These are phyloP conservation scores for Suillus weaverae DNA, from an alignment of 768 basidiomycete species.

Conservation along the genomic window DNA sequence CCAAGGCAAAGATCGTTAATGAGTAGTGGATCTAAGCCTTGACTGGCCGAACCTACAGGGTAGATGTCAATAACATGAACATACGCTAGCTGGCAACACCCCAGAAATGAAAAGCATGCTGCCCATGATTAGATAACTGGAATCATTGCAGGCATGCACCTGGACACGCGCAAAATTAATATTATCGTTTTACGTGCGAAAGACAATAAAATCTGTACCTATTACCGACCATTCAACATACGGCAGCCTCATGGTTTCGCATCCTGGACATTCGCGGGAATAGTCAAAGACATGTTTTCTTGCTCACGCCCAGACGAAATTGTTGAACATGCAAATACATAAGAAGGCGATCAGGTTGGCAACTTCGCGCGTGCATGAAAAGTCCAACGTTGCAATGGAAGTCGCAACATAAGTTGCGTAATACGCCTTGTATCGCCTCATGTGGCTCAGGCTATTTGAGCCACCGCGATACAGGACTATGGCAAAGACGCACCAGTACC, in stretches of 20 bases:
- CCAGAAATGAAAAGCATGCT: constrained; percentile 3
- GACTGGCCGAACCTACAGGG: not conserved
- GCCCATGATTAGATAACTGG: constrained; percentile 1
- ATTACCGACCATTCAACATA: not conserved
- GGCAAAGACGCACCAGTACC: not conserved
- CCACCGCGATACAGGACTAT: not conserved
- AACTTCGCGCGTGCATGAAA: not conserved
- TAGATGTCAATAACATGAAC: not conserved
- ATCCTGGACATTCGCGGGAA: not conserved
- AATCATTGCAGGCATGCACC: not conserved
- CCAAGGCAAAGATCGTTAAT: not conserved
- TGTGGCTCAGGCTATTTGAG: not conserved
- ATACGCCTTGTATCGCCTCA: not conserved
- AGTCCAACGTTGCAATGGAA: not conserved
- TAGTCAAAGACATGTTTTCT: not conserved
- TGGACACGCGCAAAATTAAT: not conserved
- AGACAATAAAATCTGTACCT: not conserved
- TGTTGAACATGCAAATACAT: not conserved
- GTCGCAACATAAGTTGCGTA: not conserved
- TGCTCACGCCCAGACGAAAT: not conserved
- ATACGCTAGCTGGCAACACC: not conserved
- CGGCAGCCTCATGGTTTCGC: not conserved
- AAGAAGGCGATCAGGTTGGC: not conserved
- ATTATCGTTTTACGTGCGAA: constrained; percentile 1
- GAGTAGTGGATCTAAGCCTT: not conserved